Base-by-base conservation (phyloP, 2,329 filamentous ascomycete species). In the Cercospora sojina region DNA sequence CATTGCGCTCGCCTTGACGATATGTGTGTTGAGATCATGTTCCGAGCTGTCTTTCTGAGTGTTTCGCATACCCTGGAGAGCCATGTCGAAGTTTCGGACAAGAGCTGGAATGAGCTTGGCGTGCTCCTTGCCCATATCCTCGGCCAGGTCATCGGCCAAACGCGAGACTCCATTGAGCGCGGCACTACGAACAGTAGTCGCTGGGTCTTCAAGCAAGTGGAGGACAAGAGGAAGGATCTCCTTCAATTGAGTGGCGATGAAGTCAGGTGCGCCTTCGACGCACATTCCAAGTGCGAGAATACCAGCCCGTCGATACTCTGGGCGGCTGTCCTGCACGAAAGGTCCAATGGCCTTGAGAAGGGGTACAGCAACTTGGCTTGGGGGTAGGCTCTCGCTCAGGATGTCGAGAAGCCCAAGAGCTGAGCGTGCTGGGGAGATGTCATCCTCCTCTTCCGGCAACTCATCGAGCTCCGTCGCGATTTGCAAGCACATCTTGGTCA, bases 191-290 rank as follows among this genome's bases (percentile, higher is more conserved):
- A 99, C 95, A 73, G 89, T 88, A 72, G 88, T 85, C 72, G 96
- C 91, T n/a, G 87, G 83, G 77, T 99, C 95, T 76, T 92, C 86
- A 43, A 99, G 87, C 8, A 98, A 86, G 75, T 88, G 88, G 65
- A 97, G 85, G 66, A 98, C 88, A 73, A 91, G 85, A 58, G 95
- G 95, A 78, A 98, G 87, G 71, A 98, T 90, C 71, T 90, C 87
- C 75, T 90, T 86, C 69, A 98, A 87, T 80, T 99, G 95, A 20
- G 93, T 97, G 70, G 92, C 92, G 76, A 98, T 93, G 80, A 98
- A 99, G 79, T 99, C 95, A 16, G 95, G 95, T 31, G 95, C 94
- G 73, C 95, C 95, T 83, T 98, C 95, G 62, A 97, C 94, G 73
- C 92, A 94, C 83, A 94, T 96, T 67, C 94, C 94, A 5, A 99